These are phyloP conservation scores for Aspergillus neotritici DNA, from an alignment of 2,329 filamentous ascomycete species.

Conservation along the genomic window DNA sequence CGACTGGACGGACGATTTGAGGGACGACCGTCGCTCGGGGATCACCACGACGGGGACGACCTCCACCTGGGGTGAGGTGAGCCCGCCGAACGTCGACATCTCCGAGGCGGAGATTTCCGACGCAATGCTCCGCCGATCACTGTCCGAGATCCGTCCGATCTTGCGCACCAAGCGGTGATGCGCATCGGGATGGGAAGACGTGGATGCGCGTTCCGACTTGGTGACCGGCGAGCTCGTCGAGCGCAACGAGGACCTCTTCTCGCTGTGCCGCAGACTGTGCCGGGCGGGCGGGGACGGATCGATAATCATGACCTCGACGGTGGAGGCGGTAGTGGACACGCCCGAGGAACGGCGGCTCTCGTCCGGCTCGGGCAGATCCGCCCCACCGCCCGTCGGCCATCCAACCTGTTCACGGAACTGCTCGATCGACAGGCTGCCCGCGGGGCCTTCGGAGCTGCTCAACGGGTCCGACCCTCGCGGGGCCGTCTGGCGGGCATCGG, in stretches of 20 bases:
- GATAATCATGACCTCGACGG: slow-evolving; percentile 53
- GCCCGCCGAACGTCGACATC: slow-evolving; percentile 24
- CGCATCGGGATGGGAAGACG: slow-evolving; percentile 38
- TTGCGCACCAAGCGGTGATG: slow-evolving; percentile 49
- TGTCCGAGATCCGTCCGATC: slow-evolving; percentile 45
- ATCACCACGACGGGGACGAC: slow-evolving; percentile 45
- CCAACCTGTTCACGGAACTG: slow-evolving; percentile 47
- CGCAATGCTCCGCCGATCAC: slow-evolving; percentile 39
- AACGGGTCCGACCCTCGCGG: slow-evolving; percentile 23
- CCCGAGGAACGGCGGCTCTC: slow-evolving; percentile 43
- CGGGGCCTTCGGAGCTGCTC: slow-evolving; percentile 21
- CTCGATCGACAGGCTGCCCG: slow-evolving; percentile 40
- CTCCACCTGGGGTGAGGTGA: slow-evolving; percentile 30
- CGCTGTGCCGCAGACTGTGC: slow-evolving; percentile 48
- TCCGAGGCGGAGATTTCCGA: slow-evolving; percentile 38
- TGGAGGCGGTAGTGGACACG: slow-evolving; percentile 50
- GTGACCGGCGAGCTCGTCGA: slow-evolving; percentile 43
- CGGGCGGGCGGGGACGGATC: slow-evolving; percentile 43
- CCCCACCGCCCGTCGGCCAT: slow-evolving; percentile 39
- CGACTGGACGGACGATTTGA: slow-evolving; percentile 35
- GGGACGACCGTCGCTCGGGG: slow-evolving; percentile 42
- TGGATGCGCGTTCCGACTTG: slow-evolving; percentile 42
- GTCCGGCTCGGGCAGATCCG: slow-evolving; percentile 22
- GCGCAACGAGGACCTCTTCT: slow-evolving; percentile 49
- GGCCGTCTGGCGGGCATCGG: slow-evolving; percentile 27